These are phyloP conservation scores for Pyrus pyrifolia DNA, from an alignment of 306 rosid genomes.

Conservation along the genomic window DNA sequence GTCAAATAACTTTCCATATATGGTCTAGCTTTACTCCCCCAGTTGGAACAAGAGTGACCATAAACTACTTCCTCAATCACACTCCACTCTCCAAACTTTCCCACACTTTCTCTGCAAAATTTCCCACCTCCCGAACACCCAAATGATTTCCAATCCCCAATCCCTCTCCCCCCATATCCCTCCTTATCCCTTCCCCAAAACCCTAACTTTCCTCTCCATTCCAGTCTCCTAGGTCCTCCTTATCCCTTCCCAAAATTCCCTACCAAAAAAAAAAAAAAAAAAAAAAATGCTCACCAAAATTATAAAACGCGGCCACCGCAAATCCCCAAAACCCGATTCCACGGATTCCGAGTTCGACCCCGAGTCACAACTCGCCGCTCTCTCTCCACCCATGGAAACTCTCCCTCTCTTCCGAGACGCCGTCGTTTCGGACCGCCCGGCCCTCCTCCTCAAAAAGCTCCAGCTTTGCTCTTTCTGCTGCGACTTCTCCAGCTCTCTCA, in stretches of 20 bases:
- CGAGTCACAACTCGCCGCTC: constrained; percentile 9
- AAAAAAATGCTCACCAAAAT: constrained; percentile 46
- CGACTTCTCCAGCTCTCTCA: constrained; percentile 41
- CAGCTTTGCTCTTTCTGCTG: constrained; percentile 38
- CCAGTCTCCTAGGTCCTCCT: neutral
- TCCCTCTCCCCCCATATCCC: neutral
- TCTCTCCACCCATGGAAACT: constrained; percentile 31
- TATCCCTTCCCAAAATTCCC: constrained; percentile 1
- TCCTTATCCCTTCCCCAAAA: neutral
- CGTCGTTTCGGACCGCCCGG: constrained; percentile 31
- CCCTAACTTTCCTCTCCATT: neutral
- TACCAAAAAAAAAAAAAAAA: neutral
- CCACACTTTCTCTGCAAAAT: neutral
- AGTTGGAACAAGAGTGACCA: neutral
- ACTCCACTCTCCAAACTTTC: neutral
- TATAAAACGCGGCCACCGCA: constrained; percentile 55
- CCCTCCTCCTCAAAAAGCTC: constrained; percentile 45
- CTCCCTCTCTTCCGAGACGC: constrained; percentile 50
- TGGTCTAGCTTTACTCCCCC: neutral
- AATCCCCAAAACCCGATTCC: constrained; percentile 34
- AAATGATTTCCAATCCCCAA: neutral
- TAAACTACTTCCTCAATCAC: neutral
- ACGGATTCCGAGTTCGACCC: constrained; percentile 9
- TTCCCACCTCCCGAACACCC: constrained; percentile 26
- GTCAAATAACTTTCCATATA: neutral